These are phyloP conservation scores for Asclepias syriaca DNA, from an alignment of 257 asterid species.

Conservation along the genomic window DNA sequence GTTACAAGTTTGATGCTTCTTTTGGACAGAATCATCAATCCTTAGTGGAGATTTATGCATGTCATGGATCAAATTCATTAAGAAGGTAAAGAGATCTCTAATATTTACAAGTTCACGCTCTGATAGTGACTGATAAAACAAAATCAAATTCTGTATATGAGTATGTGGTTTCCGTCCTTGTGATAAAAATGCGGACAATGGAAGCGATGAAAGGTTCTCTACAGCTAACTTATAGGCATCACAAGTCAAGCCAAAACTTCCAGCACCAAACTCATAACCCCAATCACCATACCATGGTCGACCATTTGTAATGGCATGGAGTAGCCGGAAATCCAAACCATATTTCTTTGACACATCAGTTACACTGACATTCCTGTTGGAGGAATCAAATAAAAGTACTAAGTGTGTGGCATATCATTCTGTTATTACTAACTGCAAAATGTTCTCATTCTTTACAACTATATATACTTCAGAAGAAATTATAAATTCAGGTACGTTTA, in stretches of 20 bases:
- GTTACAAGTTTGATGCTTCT: conserved; percentile 46
- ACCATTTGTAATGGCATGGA: conserved; percentile 74
- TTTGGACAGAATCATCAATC: conserved; percentile 36
- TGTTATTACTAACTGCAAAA: background rate
- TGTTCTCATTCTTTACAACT: background rate
- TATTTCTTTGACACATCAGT: conserved; percentile 95
- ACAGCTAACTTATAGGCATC: conserved; percentile 59
- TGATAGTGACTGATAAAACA: conserved; percentile 77
- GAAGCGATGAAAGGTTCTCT: conserved; percentile 50
- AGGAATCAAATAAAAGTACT: background rate
- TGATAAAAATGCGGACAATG: conserved; percentile 55
- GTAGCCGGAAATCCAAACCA: conserved; percentile 76
- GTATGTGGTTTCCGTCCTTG: conserved; percentile 81
- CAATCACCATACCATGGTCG: conserved; percentile 96
- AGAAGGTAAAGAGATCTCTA: conserved; percentile 66
- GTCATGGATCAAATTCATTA: conserved; percentile 60
- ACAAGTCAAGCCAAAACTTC: conserved; percentile 64
- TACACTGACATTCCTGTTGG: conserved; percentile 77
- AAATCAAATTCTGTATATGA: conserved; percentile 68
- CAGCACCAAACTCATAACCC: conserved; percentile 93
- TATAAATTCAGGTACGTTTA: background rate
- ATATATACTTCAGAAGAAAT: too few relatives aligned
- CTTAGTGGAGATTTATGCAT: conserved; percentile 27
- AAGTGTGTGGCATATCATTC: background rate
- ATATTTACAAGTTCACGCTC: conserved; percentile 68